phyloP scores from a whole-genome alignment of 2,329 filamentous ascomycete species.

The Fusarium neocosmosporiellum region DNA sequence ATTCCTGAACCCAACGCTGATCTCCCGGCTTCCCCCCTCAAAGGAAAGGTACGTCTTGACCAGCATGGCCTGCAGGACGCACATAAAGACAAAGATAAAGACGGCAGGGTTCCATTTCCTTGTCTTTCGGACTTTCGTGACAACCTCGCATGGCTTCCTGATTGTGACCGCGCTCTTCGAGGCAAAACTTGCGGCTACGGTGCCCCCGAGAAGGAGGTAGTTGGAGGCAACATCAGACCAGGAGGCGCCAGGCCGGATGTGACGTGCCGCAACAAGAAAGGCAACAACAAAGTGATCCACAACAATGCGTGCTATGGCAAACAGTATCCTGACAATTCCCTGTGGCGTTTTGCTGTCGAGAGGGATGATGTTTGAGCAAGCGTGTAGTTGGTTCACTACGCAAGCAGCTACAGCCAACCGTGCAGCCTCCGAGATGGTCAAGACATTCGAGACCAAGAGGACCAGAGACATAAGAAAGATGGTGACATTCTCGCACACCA shows the following conservation, averaged over 20 bases:
- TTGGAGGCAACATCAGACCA: not conserved
- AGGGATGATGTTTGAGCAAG: slow-evolving; percentile 1
- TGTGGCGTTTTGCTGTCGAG: not conserved
- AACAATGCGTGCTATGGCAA: slow-evolving; percentile 2
- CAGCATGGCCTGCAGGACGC: slow-evolving; percentile 24
- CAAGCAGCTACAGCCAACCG: slow-evolving; percentile 28
- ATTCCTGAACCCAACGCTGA: slow-evolving; percentile 34
- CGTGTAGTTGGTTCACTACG: slow-evolving; percentile 20
- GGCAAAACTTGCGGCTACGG: slow-evolving; percentile 6
- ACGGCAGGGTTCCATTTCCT: slow-evolving; percentile 3
- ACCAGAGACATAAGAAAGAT: slow-evolving; percentile 15
- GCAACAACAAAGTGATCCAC: slow-evolving; percentile 6
- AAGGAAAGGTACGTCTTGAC: slow-evolving; percentile 21
- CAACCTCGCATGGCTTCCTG: not conserved
- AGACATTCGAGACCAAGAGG: not conserved
- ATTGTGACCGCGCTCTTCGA: not conserved
- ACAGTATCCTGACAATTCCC: not conserved
- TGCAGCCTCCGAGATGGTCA: slow-evolving; percentile 22
- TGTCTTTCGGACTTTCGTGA: not conserved
- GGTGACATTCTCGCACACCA: slow-evolving; percentile 10
- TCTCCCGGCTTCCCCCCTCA: not conserved
- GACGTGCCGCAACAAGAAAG: slow-evolving; percentile 1
- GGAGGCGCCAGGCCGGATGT: not conserved
- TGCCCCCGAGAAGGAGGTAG: slow-evolving; percentile 16
- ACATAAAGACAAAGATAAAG: slow-evolving; percentile 11